Evolutionary conservation across 116 monocot genomes (phyloP), one percentile per base, ranked within the genome.

Genomic region (Thalassia testudinum): DNA sequence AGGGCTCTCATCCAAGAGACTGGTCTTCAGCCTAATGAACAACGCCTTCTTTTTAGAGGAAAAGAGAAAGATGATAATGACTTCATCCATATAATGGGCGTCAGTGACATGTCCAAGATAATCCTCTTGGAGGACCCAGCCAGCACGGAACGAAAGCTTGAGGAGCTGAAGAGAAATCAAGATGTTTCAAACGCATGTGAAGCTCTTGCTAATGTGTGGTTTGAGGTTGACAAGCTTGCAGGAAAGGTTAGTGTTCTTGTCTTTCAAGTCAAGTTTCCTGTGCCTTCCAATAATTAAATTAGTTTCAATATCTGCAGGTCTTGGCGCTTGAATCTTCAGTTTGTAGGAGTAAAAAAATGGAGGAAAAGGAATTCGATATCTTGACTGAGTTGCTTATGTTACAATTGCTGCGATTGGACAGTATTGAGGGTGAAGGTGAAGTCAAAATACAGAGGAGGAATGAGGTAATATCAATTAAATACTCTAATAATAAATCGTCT

Each of bases 341-440:
- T 26, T 27, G 55, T 53, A 57, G 56, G 1, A 74, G 82, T 34
- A 68, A 43, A 7, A 82, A 77, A 63, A 59, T 77, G 34, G 61
- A 40, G 25, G 86, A 86, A 19, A 82, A 79, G 55, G 86, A 92
- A 43, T 82, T 92, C 62, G 58, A 59, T 23, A 47, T 79, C 24
- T 67, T 78, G 62, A 70, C 79, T 11, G 91, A 92, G 54, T 54
- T 92, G 34, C 78, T 92, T 6, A 92, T 92, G 91, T 53, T 69
- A 56, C 82, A 86, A 53, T 55, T 92, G 58, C 72, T 92, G 64
- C 78, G 86, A 59, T 68, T 92, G 50, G 91, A 92, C 53, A 34
- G 77, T 27, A 75, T 86, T 42, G 91, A 82, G 47, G 91, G 86
- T 21, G 86, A 82, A 52, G 91, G 82, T 48, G 86, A 92, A 62